Percentiles rank a stretch among this genome's conserved stretches.
Conservation (phyloP, 768 basidiomycete species). For the Lentinula edodes region DNA sequence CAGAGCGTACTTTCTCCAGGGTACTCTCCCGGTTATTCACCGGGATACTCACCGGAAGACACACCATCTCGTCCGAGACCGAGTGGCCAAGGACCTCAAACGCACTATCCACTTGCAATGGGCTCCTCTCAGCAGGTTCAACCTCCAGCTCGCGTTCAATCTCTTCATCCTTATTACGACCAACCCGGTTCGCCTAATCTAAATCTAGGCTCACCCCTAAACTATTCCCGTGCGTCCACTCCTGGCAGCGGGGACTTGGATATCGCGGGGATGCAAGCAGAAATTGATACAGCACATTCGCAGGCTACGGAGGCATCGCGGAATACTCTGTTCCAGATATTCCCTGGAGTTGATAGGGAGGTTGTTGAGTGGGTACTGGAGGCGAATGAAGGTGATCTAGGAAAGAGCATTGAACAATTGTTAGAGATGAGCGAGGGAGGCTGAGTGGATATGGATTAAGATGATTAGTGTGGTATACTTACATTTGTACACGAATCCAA, state of each 20-base stretch:
- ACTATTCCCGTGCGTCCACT: slow-evolving; percentile 12
- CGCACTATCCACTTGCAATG: slow-evolving; percentile 42
- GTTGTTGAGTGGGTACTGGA: slow-evolving; percentile 87
- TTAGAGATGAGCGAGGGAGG: slow-evolving; percentile 57
- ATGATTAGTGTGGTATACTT: too few species aligned
- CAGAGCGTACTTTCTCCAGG: slow-evolving; percentile 19
- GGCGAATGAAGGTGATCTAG: slow-evolving; percentile 83
- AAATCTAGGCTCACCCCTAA: background rate
- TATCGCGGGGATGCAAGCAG: slow-evolving; percentile 60
- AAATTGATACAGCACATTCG: slow-evolving; percentile 76
- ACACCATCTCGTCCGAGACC: slow-evolving; percentile 39
- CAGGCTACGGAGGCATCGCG: slow-evolving; percentile 65
- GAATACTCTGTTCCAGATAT: slow-evolving; percentile 83
- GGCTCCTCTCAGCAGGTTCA: slow-evolving; percentile 41
- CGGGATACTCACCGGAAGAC: slow-evolving; percentile 37
- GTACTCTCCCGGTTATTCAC: slow-evolving; percentile 25
- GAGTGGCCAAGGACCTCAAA: slow-evolving; percentile 30
- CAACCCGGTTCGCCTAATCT: background rate
- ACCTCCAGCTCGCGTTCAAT: slow-evolving; percentile 41
- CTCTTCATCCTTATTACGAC: slow-evolving; percentile 16
- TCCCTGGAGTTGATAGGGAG: slow-evolving; percentile 77
- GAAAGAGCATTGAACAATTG: slow-evolving; percentile 81
- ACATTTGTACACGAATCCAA: too few species aligned
- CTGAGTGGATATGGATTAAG: background rate
- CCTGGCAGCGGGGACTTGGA: slow-evolving; percentile 71